Conservation (phyloP, 2,329 filamentous ascomycete species). For the Paramyrothecium roridum region DNA sequence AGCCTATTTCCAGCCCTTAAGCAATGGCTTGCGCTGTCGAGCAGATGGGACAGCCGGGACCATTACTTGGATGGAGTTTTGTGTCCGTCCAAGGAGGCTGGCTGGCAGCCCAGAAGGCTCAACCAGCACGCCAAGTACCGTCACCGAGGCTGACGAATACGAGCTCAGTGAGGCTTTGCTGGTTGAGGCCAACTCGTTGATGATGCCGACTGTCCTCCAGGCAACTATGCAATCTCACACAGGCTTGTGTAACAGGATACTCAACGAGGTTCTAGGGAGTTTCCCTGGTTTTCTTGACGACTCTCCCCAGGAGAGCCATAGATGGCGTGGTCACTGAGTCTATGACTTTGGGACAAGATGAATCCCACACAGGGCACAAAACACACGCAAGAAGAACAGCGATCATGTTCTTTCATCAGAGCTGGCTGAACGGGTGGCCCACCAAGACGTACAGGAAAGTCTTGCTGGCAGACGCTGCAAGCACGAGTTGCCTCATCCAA, state of each 20-base stretch:
- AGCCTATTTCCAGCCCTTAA: slow-evolving; percentile 39
- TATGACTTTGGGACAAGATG: too few species aligned
- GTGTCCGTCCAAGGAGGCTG: slow-evolving; percentile 18
- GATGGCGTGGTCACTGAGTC: background rate
- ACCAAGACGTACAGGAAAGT: too few species aligned
- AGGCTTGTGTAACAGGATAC: slow-evolving; percentile 24
- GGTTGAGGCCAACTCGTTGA: slow-evolving; percentile 28
- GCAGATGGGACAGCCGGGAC: slow-evolving; percentile 40
- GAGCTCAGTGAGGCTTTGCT: slow-evolving; percentile 28
- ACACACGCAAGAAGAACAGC: too few species aligned
- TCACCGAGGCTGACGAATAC: slow-evolving; percentile 23
- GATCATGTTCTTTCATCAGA: too few species aligned
- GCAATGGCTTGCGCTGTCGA: slow-evolving; percentile 37
- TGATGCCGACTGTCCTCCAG: slow-evolving; percentile 31
- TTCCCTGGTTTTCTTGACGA: slow-evolving; percentile 8
- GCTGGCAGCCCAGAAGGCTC: slow-evolving; percentile 19
- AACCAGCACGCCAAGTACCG: slow-evolving; percentile 20
- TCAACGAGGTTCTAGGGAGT: slow-evolving; percentile 23
- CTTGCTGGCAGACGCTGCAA: too few species aligned
- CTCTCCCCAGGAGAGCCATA: background rate
- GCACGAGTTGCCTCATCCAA: background rate
- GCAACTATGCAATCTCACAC: slow-evolving; percentile 24
- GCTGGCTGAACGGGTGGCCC: too few species aligned
- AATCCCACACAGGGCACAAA: too few species aligned
- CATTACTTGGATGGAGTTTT: slow-evolving; percentile 35